These are phyloP conservation scores for Globisporangium orthogonon DNA, from an alignment of 352 stramenopile species.

Conservation along the genomic window DNA sequence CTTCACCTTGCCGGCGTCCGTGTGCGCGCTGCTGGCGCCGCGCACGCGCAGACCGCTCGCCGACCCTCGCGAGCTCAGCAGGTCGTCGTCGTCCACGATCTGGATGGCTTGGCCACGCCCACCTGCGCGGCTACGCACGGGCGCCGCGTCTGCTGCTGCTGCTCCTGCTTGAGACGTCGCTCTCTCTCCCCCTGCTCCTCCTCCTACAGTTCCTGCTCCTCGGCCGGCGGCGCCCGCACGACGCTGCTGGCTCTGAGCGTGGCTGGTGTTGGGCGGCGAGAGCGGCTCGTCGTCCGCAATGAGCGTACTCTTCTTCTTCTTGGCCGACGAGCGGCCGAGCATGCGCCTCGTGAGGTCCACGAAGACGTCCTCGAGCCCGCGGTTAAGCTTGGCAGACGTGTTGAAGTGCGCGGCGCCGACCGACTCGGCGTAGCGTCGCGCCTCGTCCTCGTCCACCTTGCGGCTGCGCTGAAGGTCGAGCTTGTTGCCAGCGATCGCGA, in stretches of 20 bases:
- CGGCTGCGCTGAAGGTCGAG: slow-evolving; percentile 86
- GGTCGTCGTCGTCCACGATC: slow-evolving; percentile 55
- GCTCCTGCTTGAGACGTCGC: too few relatives aligned
- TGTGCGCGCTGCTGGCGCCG: slow-evolving; percentile 25
- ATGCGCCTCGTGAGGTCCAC: slow-evolving; percentile 85
- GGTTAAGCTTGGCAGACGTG: slow-evolving; percentile 91
- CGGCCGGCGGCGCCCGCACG: slow-evolving; percentile 4
- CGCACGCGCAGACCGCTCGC: slow-evolving; percentile 39
- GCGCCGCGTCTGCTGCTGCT: slow-evolving; percentile 2
- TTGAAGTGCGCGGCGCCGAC: slow-evolving; percentile 87
- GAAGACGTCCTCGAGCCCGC: slow-evolving; percentile 89
- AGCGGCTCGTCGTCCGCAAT: slow-evolving; percentile 70
- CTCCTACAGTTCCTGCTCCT: too few relatives aligned
- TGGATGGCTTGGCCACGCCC: slow-evolving; percentile 51
- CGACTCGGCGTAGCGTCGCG: slow-evolving; percentile 76
- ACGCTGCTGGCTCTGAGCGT: too few relatives aligned
- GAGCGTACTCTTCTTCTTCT: slow-evolving; percentile 75
- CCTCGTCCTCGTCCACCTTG: slow-evolving; percentile 85
- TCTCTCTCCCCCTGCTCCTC: too few relatives aligned
- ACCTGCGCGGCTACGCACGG: slow-evolving; percentile 30
- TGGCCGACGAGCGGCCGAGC: slow-evolving; percentile 49
- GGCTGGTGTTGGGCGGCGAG: slow-evolving; percentile 20
- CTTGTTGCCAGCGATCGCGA: slow-evolving; percentile 92
- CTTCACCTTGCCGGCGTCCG: slow-evolving; percentile 50
- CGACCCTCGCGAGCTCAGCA: slow-evolving; percentile 16